A percentile compares a stretch with the other conserved stretches of the same genome.
phyloP scores from a whole-genome alignment of 1,284 basidiomycete genomes.

The Ceratobasidium papillatum region DNA sequence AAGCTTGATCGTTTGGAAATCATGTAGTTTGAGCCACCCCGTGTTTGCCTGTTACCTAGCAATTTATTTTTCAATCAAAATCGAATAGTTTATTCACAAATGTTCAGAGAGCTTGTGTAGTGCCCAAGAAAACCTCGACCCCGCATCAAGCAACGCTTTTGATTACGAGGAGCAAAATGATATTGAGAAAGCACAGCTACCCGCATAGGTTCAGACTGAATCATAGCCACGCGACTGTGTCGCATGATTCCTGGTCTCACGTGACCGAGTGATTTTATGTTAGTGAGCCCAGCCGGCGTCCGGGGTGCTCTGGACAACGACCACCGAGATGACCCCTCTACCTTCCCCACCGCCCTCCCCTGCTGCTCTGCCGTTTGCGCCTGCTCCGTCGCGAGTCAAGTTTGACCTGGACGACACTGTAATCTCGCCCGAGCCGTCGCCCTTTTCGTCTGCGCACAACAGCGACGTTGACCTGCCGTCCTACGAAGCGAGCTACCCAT shows the following conservation, averaged over 20 bases:
- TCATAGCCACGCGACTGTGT: no score
- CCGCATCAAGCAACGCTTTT: no score
- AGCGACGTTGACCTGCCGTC: background rate
- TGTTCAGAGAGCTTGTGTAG: no score
- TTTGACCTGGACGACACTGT: conserved; percentile 32
- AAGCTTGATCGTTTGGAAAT: background rate
- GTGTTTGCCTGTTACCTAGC: no score
- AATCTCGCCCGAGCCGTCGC: conserved; percentile 25
- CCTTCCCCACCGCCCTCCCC: background rate
- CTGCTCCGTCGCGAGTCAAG: conserved; percentile 28
- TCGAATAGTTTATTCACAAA: no score
- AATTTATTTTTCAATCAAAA: no score
- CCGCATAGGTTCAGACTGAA: no score
- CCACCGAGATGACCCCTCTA: conserved; percentile 3
- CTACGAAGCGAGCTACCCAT: no score
- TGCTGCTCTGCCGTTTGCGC: conserved; percentile 23
- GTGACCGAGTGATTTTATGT: background rate
- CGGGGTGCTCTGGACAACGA: conserved; percentile 1
- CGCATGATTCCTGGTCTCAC: background rate
- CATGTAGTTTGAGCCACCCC: no score
- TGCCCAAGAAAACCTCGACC: no score
- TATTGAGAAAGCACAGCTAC: no score
- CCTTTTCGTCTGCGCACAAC: conserved; percentile 3
- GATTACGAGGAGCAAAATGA: no score
- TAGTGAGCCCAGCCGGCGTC: background rate